Percentiles rank a stretch among this genome's conserved stretches.
Evolutionary conservation across 805 yeast genomes (phyloP).

Genomic region (Candida incommunis): DNA sequence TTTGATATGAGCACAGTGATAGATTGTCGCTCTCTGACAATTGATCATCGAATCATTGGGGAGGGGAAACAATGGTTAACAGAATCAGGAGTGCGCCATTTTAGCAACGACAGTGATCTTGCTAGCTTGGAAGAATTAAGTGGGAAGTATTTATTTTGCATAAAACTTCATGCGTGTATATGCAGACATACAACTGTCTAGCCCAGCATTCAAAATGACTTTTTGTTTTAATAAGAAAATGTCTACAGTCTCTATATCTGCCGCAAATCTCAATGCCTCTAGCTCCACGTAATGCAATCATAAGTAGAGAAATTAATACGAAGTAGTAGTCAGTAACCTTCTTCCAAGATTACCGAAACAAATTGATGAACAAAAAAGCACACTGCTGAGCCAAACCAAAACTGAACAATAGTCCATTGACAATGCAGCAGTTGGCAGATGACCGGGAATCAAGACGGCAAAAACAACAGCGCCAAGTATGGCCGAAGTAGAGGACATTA

Average conservation of each 20-base stretch:
- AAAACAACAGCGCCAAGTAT: conserved; percentile 18
- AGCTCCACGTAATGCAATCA: not conserved
- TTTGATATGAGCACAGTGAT: not conserved
- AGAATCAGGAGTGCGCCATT: not conserved
- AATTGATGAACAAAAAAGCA: conserved; percentile 21
- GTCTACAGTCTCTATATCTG: not conserved
- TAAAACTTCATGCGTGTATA: not conserved
- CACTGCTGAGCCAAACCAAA: conserved; percentile 17
- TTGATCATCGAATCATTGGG: not conserved
- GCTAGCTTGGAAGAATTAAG: not conserved
- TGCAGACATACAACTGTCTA: too few species aligned
- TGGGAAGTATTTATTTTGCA: not conserved
- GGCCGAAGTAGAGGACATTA: conserved; percentile 18
- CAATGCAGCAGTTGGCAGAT: conserved; percentile 10
- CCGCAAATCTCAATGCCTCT: not conserved
- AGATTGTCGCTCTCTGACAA: not conserved
- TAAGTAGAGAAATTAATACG: too few species aligned
- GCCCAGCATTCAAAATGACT: not conserved
- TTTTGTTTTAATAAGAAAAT: not conserved
- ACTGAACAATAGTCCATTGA: conserved; percentile 16
- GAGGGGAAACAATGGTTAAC: not conserved
- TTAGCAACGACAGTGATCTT: not conserved
- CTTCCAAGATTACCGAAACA: conserved; percentile 27
- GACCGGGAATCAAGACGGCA: conserved; percentile 13
- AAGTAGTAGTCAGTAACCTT: conserved; percentile 17